Conservation (phyloP, 176 grass and related monocot species). For the Ananas comosus region DNA sequence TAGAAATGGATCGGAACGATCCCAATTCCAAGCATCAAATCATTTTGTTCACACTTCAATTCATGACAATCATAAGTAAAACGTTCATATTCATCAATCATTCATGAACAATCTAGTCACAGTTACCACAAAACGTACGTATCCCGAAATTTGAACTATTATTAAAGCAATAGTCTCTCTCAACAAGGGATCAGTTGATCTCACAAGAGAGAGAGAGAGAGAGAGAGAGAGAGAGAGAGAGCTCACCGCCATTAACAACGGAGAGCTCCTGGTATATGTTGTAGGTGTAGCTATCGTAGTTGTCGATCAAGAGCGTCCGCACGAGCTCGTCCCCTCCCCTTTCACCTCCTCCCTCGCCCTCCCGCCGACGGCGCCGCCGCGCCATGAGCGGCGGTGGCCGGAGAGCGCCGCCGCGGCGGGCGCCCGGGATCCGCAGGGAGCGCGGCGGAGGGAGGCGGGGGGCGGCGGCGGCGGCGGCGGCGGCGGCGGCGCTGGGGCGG, state of each 20-base stretch:
- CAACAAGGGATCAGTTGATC: neutral
- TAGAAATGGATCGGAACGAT: too few species aligned
- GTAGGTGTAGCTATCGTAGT: conserved; percentile 97
- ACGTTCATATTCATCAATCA: too few species aligned
- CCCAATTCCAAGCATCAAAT: too few species aligned
- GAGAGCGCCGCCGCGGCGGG: neutral
- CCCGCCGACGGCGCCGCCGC: neutral
- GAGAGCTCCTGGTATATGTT: conserved; percentile 94
- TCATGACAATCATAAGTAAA: too few species aligned
- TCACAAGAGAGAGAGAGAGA: neutral
- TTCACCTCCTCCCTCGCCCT: conserved; percentile 7
- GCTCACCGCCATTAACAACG: conserved; percentile 81
- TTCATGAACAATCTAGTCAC: neutral
- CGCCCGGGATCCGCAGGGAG: neutral
- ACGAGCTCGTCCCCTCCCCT: conserved; percentile 26
- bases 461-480: neutral
- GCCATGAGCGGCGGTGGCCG: neutral
- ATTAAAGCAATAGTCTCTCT: too few species aligned
- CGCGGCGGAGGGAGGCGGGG: neutral
- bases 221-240: neutral
- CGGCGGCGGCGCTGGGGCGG: neutral
- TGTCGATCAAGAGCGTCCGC: conserved; percentile 86
- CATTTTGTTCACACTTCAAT: too few species aligned
- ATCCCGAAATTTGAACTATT: too few species aligned
- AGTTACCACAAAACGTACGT: neutral